phyloP scores from a whole-genome alignment of 202 grass and related monocot species.

The Zoysia matrella region DNA sequence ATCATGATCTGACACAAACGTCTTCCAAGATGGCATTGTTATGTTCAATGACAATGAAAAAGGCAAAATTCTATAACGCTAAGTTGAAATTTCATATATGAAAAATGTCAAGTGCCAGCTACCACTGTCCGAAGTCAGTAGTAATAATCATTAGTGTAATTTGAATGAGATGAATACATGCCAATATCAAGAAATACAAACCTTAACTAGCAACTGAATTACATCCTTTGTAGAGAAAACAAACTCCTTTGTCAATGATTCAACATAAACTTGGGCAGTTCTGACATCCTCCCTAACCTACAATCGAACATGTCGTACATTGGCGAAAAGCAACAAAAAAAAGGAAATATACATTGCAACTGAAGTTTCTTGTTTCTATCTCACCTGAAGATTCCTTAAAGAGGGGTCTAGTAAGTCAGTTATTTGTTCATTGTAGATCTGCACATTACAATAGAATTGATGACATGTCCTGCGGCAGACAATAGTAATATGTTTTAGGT shows the following conservation, averaged over 20 bases:
- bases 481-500: conserved; percentile 30
- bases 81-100: conserved; percentile 7
- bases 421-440: conserved; percentile 99
- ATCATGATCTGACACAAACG: conserved; percentile 24
- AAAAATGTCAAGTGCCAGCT: conserved; percentile 4
- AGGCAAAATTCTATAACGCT: conserved; percentile 17
- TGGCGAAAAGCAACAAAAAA: conserved; percentile 27
- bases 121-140: neutral
- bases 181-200: conserved; percentile 34
- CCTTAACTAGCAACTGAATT: conserved; percentile 83
- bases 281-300: conserved; percentile 98
- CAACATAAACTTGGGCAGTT: conserved; percentile 85
- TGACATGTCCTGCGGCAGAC: conserved; percentile 47
- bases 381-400: conserved; percentile 85
- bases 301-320: conserved; percentile 37
- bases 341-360: neutral
- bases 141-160: conserved; percentile 25
- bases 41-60: conserved; percentile 21
- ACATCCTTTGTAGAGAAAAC: conserved; percentile 86
- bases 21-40: neutral
- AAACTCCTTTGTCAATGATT: conserved; percentile 86
- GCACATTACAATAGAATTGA: conserved; percentile 27
- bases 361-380: conserved; percentile 34
- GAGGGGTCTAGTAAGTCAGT: conserved; percentile 92
- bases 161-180: conserved; percentile 10